Evolutionary conservation across 208 protist genomes (phyloP).

Genomic region (Borovskyia barvae): DNA sequence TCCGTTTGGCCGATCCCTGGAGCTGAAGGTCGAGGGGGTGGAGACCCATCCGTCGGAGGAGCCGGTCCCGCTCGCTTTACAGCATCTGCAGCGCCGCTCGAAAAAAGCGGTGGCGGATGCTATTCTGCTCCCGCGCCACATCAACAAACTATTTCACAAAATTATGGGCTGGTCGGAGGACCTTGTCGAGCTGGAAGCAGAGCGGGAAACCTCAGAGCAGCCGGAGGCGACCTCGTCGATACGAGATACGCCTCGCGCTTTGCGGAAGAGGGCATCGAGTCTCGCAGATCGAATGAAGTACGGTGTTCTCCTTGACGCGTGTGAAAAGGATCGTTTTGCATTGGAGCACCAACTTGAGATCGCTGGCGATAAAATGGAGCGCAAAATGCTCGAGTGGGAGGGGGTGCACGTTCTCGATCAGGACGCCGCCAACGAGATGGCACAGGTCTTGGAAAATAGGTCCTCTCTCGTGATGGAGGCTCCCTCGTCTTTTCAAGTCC

Average conservation of each 20-base stretch:
- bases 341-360: constrained; percentile 79
- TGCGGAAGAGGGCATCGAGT: constrained; percentile 63
- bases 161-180: constrained; percentile 92
- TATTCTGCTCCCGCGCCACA: constrained; percentile 79
- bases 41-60: constrained; percentile 44
- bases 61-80: constrained; percentile 67
- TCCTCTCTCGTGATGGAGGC: constrained; percentile 78
- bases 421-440: constrained; percentile 58
- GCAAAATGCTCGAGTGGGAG: constrained; percentile 88
- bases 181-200: constrained; percentile 62
- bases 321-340: constrained; percentile 89
- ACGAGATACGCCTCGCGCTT: constrained; percentile 14
- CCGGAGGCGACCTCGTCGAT: background rate
- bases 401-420: constrained; percentile 84
- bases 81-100: constrained; percentile 56
- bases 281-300: constrained; percentile 84
- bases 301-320: constrained; percentile 79
- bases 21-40: constrained; percentile 73
- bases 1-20: constrained; percentile 71
- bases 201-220: constrained; percentile 1
- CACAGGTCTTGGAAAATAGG: constrained; percentile 63
- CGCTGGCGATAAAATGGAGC: constrained; percentile 74
- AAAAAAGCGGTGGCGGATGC: constrained; percentile 69
- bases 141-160: constrained; percentile 90
- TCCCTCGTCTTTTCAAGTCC: constrained; percentile 64